Evolutionary conservation across 306 rosid genomes (phyloP), one percentile per base, ranked within the genome.

Genomic region (Lagenaria siceraria): DNA sequence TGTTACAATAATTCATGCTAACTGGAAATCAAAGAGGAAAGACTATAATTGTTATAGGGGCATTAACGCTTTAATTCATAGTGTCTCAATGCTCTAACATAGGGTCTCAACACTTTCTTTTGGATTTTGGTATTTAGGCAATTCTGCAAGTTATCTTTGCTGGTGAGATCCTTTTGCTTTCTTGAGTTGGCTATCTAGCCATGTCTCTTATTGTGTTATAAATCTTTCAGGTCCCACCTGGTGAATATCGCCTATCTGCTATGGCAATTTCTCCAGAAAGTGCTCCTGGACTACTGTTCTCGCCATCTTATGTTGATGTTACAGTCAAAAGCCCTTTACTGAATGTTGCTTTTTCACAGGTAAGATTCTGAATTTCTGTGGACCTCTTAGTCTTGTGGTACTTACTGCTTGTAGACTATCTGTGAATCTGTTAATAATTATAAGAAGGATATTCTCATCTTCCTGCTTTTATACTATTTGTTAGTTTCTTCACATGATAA

Each of bases 161-260:
- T 46, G 8, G 9, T 71, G 76, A 24, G 3, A 46, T 71, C 58
- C 24, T 71, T n/a, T 71, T 48, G 25, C 75, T 25, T 42, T 70
- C 48, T 33, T 31, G 31, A 17, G 48, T 74, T 29, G 0, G 35
- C 78, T 10, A 21, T 52, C 66, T 75, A 54, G 52, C 35, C 22
- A 21, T 35, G 65, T 22, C 17, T 36, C 69, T 42, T 25, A 60
- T 43, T n/a, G 11, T 43, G 8, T 25, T 24, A 9, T 8, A 33
- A 62, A 21, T 68, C 38, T 81, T 22, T 77, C 86, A 96, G 99
- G 97, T 96, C 84, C 86, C 87, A 79, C 83, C 93, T 10, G 98
- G 98, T 78, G 99, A 92, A 80, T 96, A 96, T 84, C 98, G 97
- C 81, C 80, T 96, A 75, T 92, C 99, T 76, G 96, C 97, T 75